Evolutionary conservation across 805 yeast species (phyloP).

Genomic region (Hanseniaspora singularis): DNA sequence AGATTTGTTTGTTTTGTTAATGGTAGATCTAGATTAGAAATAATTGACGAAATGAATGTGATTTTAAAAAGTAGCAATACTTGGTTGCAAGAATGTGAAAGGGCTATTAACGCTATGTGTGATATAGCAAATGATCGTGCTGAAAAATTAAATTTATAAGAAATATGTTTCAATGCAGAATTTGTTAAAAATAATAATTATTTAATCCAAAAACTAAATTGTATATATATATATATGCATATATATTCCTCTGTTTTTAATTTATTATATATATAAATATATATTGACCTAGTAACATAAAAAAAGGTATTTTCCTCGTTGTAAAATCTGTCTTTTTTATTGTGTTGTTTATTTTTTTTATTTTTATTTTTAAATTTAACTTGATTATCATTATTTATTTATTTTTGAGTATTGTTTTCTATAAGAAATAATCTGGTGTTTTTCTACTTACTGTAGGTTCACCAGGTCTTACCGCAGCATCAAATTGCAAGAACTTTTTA

Average conservation of each 20-base stretch:
- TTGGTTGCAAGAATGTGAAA: conserved; percentile 41
- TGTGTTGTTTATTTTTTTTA: neutral
- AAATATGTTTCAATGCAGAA: neutral
- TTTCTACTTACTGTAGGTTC: conserved; percentile 95
- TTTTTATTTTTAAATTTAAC: no score
- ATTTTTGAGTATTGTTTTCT: no score
- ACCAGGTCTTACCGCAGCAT: conserved; percentile 92
- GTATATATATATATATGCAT: no score
- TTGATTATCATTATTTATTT: no score
- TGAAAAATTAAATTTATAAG: conserved; percentile 30
- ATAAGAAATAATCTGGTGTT: conserved; percentile 92
- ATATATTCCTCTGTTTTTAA: neutral
- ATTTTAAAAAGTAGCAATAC: conserved; percentile 35
- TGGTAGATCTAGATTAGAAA: conserved; percentile 55
- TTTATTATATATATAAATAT: no score
- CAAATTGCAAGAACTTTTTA: conserved; percentile 86
- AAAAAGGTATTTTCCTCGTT: no score
- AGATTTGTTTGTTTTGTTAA: conserved; percentile 82
- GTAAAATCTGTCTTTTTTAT: neutral
- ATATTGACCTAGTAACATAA: no score
- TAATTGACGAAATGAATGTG: conserved; percentile 49
- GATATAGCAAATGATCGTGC: conserved; percentile 75
- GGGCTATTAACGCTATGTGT: conserved; percentile 80
- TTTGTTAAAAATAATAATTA: no score
- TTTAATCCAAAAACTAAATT: no score